Evolutionary conservation across 1,139 yeast species (phyloP).

Genomic region (Candida gigantensis): DNA sequence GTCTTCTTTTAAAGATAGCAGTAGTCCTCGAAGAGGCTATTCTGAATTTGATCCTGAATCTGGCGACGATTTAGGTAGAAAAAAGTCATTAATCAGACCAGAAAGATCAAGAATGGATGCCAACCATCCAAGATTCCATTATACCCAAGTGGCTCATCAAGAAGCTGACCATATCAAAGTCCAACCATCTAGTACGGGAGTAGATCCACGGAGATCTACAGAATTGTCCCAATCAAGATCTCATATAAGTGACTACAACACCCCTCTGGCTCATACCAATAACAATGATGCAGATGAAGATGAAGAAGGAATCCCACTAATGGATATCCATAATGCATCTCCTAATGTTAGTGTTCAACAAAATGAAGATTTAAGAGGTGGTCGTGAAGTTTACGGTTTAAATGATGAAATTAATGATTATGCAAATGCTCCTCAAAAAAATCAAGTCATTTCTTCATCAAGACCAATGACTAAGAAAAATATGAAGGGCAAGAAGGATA

Average conservation of each 20-base stretch:
- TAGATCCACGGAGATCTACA: slow-evolving; percentile 51
- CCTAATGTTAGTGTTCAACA: slow-evolving; percentile 9
- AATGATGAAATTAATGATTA: slow-evolving; percentile 52
- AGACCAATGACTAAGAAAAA: slow-evolving; percentile 2
- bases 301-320: slow-evolving; percentile 49
- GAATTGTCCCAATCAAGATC: slow-evolving; percentile 16
- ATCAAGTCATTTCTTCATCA: slow-evolving; percentile 27
- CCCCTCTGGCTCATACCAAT: slow-evolving; percentile 3
- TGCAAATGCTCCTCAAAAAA: slow-evolving; percentile 25
- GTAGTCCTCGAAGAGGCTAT: slow-evolving; percentile 21
- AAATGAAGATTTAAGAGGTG: slow-evolving; percentile 27
- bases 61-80: slow-evolving; percentile 50
- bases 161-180: slow-evolving; percentile 62
- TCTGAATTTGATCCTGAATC: slow-evolving; percentile 52
- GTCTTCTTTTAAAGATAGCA: slow-evolving; percentile 15
- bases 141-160: slow-evolving; percentile 78
- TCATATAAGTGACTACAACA: slow-evolving; percentile 9
- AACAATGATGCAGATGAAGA: slow-evolving; percentile 19
- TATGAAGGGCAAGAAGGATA: slow-evolving; percentile 13
- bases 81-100: slow-evolving; percentile 74
- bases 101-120: slow-evolving; percentile 71
- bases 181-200: slow-evolving; percentile 74
- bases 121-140: slow-evolving; percentile 74
- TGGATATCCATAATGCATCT: slow-evolving; percentile 33
- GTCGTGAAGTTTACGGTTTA: slow-evolving; percentile 58